phyloP scores from a whole-genome alignment of 257 asterid species.

The Solanum piurae region DNA sequence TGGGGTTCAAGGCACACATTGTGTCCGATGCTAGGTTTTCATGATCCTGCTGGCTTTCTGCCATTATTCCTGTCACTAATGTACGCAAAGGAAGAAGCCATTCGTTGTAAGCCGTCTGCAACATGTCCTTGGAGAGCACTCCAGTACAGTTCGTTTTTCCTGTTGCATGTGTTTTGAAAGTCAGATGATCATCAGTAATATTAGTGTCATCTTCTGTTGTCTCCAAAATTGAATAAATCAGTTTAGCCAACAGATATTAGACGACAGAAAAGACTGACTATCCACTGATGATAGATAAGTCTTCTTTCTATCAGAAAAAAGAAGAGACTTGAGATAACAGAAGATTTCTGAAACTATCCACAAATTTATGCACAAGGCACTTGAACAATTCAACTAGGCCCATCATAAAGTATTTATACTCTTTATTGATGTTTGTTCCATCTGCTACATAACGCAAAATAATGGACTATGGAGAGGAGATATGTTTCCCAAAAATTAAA shows the following conservation, averaged over 20 bases:
- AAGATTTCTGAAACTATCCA: not conserved
- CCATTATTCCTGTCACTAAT: constrained; percentile 31
- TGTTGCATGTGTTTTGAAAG: constrained; percentile 20
- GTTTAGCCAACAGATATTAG: not conserved
- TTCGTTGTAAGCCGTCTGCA: constrained; percentile 43
- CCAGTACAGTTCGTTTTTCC: constrained; percentile 62
- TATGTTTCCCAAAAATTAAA: not conserved
- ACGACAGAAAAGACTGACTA: not conserved
- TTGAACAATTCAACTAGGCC: not conserved
- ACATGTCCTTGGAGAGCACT: constrained; percentile 36
- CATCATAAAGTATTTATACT: not conserved
- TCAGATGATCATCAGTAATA: not conserved
- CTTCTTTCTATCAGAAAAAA: not conserved
- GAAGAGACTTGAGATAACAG: not conserved
- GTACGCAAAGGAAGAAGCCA: constrained; percentile 87
- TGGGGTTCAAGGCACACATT: constrained; percentile 55
- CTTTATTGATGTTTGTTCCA: not conserved
- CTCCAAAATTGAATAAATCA: not conserved
- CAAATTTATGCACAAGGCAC: not conserved
- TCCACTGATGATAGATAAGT: not conserved
- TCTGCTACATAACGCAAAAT: not conserved
- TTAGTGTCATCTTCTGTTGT: not conserved
- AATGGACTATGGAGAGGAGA: not conserved
- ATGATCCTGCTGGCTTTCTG: constrained; percentile 24
- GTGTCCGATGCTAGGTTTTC: constrained; percentile 17